Percentiles rank a stretch among this genome's conserved stretches.
phyloP scores from a whole-genome alignment of 2,329 filamentous ascomycete genomes.

The Neospermospora avenae region DNA sequence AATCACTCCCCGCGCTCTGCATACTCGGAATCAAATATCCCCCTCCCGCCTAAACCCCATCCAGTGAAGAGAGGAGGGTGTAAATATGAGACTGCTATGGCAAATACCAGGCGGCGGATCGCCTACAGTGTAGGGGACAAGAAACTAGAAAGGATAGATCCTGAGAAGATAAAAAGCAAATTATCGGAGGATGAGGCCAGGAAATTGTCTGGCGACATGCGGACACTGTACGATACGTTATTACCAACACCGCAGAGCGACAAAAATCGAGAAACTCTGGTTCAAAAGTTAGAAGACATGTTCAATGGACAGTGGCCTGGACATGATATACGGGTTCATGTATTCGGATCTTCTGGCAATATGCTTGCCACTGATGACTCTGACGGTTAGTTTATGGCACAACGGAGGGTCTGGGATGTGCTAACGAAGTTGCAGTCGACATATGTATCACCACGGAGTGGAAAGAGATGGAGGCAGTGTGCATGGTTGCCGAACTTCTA shows the following conservation, averaged over 20 bases:
- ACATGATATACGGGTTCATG: slow-evolving; percentile 81
- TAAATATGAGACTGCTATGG: slow-evolving; percentile 83
- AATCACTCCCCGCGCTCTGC: slow-evolving; percentile 87
- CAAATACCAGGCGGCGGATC: slow-evolving; percentile 80
- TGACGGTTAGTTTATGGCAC: slow-evolving; percentile 63
- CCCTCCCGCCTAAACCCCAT: slow-evolving; percentile 63
- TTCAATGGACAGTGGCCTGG: slow-evolving; percentile 91
- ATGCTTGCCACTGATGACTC: slow-evolving; percentile 92
- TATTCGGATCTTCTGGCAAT: slow-evolving; percentile 98
- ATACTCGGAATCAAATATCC: slow-evolving; percentile 82
- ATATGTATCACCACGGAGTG: slow-evolving; percentile 94
- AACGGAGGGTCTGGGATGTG: neutral
- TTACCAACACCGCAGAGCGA: slow-evolving; percentile 79
- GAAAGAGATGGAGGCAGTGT: slow-evolving; percentile 85
- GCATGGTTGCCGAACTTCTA: slow-evolving; percentile 82
- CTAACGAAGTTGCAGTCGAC: slow-evolving; percentile 61
- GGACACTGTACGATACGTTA: slow-evolving; percentile 79
- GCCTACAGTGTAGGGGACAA: slow-evolving; percentile 88
- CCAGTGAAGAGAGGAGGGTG: slow-evolving; percentile 62
- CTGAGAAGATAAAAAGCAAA: slow-evolving; percentile 68
- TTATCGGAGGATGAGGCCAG: slow-evolving; percentile 70
- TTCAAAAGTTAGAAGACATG: slow-evolving; percentile 83
- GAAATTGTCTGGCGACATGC: slow-evolving; percentile 77
- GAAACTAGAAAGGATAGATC: slow-evolving; percentile 66
- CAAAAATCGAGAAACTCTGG: slow-evolving; percentile 67